Percentiles rank a stretch among this genome's conserved stretches.
These are phyloP conservation scores for Baorangia bicolor DNA, from an alignment of 768 basidiomycete species.

Conservation along the genomic window DNA sequence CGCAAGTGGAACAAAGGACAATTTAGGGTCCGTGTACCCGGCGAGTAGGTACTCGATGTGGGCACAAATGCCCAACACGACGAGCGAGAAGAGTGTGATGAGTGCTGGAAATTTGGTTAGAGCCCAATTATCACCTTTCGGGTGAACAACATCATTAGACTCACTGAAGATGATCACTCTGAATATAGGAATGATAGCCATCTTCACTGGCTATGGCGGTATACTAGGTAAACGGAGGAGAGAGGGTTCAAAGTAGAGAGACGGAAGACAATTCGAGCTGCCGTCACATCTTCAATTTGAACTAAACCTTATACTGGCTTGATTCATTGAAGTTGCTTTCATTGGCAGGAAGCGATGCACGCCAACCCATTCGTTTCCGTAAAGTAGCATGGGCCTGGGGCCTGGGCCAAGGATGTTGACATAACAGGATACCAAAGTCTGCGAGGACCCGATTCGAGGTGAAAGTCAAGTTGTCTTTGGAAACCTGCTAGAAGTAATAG, in stretches of 20 bases:
- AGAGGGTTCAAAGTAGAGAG: not conserved
- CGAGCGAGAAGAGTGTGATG: slow-evolving; percentile 15
- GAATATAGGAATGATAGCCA: slow-evolving; percentile 27
- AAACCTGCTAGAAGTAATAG: not conserved
- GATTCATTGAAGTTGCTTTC: not conserved
- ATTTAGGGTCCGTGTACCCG: not conserved
- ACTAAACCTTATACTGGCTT: not conserved
- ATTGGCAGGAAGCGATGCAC: not conserved
- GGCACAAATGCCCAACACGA: slow-evolving; percentile 23
- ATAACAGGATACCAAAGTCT: not conserved
- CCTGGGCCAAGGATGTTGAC: slow-evolving; percentile 9
- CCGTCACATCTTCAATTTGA: not conserved
- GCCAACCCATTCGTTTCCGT: not conserved
- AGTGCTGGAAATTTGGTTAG: slow-evolving; percentile 10
- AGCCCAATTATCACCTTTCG: not conserved
- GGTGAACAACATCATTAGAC: not conserved
- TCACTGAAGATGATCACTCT: slow-evolving; percentile 23
- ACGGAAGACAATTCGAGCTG: not conserved
- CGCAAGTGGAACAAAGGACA: slow-evolving; percentile 20
- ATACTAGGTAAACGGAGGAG: not conserved
- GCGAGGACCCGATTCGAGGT: not conserved
- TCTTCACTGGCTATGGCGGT: slow-evolving; percentile 6
- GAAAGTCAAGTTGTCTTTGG: not conserved
- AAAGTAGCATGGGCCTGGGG: not conserved
- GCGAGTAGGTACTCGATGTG: slow-evolving; percentile 12